Evolutionary conservation across 2,329 filamentous ascomycete species (phyloP), one percentile per base, ranked within the genome.

Genomic region (Cadophora gregata): DNA sequence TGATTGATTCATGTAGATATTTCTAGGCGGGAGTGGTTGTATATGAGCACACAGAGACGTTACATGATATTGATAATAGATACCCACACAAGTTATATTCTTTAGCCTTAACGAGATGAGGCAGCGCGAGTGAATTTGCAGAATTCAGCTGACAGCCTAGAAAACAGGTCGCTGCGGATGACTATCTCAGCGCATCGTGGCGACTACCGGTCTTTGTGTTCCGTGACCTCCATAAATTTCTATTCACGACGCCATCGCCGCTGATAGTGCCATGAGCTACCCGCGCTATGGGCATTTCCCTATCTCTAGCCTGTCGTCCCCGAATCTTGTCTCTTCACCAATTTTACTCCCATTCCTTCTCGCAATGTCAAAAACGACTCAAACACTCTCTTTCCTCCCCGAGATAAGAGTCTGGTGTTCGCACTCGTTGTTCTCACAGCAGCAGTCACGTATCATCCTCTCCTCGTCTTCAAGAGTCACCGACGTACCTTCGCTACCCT

Each of bases 41-140:
- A 16, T 42, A 58, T 16, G 33, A 38, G 55, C 36, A 58, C 55
- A 58, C 16, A 38, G 31, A 58, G 33, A 58, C 36, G 55, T 24
- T 58, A 24, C 25, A 58, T 58, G 55, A 58, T 58, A 38, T 24
- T 58, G 31, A 38, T 27, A 38, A 47, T 47, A 6, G 4, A 47
- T 47, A 47, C n/a, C 31, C 31, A 5, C 42, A 47, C 42, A 47
- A 21, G n/a, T n/a, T n/a, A n/a, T n/a, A n/a, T n/a, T n/a, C n/a
- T n/a, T n/a, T n/a, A n/a, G n/a, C n/a, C n/a, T n/a, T n/a, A n/a
- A n/a, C n/a, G n/a, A n/a, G n/a, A n/a, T n/a, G n/a, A n/a, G n/a
- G n/a, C n/a, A n/a, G n/a, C n/a, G n/a, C n/a, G n/a, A n/a, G n/a
- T n/a, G n/a, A n/a, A n/a, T n/a, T n/a, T n/a, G n/a, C n/a, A n/a